These are phyloP conservation scores for Trichoderma asperellum DNA, from an alignment of 2,329 filamentous ascomycete genomes.

Conservation along the genomic window DNA sequence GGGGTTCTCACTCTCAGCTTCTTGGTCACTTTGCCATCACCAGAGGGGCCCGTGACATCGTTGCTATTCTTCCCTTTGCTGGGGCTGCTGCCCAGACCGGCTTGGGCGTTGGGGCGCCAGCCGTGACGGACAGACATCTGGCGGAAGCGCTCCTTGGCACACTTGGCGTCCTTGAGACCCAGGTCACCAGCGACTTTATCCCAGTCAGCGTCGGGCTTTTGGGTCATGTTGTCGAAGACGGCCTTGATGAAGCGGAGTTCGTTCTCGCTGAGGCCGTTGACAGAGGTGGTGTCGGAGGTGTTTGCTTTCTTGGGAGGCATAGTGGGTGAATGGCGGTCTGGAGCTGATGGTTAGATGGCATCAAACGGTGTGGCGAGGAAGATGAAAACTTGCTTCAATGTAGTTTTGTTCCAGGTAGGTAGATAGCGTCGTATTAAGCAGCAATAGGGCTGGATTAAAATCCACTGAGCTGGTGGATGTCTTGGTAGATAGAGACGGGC, in stretches of 20 bases:
- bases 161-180: slow-evolving; percentile 47
- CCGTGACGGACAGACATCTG: slow-evolving; percentile 47
- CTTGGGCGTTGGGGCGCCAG: slow-evolving; percentile 40
- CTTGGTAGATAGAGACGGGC: background rate
- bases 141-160: slow-evolving; percentile 48
- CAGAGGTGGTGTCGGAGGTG: slow-evolving; percentile 29
- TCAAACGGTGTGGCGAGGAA: background rate
- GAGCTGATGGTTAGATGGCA: background rate
- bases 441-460: background rate
- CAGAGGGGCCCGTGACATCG: slow-evolving; percentile 29
- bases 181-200: slow-evolving; percentile 43
- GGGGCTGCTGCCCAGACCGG: slow-evolving; percentile 32
- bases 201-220: slow-evolving; percentile 49
- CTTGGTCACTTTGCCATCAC: slow-evolving; percentile 40
- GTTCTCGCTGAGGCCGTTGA: slow-evolving; percentile 39
- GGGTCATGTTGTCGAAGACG: slow-evolving; percentile 48
- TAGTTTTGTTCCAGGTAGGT: background rate
- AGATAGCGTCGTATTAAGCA: background rate
- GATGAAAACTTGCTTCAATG: background rate
- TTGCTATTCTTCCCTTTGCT: slow-evolving; percentile 37
- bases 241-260: slow-evolving; percentile 48
- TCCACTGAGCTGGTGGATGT: background rate
- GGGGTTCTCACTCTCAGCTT: slow-evolving; percentile 37
- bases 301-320: slow-evolving; percentile 43
- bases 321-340: slow-evolving; percentile 17